These are phyloP conservation scores for Fomitopsis serialis DNA, from an alignment of 768 basidiomycete species.

Conservation along the genomic window DNA sequence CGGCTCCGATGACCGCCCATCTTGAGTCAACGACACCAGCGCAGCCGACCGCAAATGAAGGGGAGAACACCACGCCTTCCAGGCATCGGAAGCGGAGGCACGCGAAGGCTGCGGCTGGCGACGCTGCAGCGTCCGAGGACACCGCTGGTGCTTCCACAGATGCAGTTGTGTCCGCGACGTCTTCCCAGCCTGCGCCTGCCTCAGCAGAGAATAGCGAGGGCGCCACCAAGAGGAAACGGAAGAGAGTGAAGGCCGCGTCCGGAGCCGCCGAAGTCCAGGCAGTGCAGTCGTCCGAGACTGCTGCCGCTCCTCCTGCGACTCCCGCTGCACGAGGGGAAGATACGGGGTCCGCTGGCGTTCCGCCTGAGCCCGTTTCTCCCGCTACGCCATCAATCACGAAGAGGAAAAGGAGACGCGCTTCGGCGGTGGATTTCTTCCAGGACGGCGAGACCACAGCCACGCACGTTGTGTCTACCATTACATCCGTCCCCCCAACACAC, in stretches of 20 bases:
- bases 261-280: background rate
- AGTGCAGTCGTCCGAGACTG: background rate
- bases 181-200: no score
- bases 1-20: background rate
- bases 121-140: no score
- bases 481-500: slow-evolving; percentile 17
- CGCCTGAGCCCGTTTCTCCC: slow-evolving; percentile 4
- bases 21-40: background rate
- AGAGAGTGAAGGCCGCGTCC: background rate
- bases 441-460: slow-evolving; percentile 6
- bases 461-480: slow-evolving; percentile 1
- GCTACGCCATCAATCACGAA: slow-evolving; percentile 11
- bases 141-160: no score
- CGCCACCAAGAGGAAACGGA: background rate
- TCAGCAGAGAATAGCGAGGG: background rate
- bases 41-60: slow-evolving; percentile 3
- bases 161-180: no score
- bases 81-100: background rate
- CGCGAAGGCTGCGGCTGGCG: no score
- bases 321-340: background rate
- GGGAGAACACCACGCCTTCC: background rate
- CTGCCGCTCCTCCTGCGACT: background rate
- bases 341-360: no score
- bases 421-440: slow-evolving; percentile 22
- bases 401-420: slow-evolving; percentile 16